Evolutionary conservation across 768 basidiomycete genomes (phyloP).

Genomic region (Pulveroboletus sp.): DNA sequence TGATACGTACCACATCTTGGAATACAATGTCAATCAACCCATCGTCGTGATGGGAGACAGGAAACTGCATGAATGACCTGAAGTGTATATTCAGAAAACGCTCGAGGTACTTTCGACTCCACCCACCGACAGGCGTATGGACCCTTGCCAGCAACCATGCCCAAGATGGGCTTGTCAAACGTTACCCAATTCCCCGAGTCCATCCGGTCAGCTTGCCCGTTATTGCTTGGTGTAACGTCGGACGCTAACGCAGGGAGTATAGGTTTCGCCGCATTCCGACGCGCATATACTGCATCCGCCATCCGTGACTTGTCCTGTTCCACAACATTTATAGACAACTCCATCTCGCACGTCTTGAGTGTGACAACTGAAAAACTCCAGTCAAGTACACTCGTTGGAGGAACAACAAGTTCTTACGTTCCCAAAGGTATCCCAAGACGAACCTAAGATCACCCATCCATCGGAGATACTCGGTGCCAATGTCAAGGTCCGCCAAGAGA

Average conservation of each 20-base stretch:
- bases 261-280: constrained; percentile 26
- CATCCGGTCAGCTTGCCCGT: constrained; percentile 19
- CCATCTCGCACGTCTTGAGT: constrained; percentile 63
- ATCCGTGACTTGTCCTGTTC: constrained; percentile 72
- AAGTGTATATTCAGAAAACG: background rate
- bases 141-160: constrained; percentile 75
- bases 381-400: background rate
- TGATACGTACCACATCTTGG: constrained; percentile 55
- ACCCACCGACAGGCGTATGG: constrained; percentile 67
- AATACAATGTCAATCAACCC: constrained; percentile 71
- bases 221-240: constrained; percentile 11
- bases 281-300: constrained; percentile 48
- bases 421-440: constrained; percentile 65
- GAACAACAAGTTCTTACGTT: constrained; percentile 41
- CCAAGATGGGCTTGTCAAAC: constrained; percentile 66
- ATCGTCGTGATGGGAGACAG: constrained; percentile 75
- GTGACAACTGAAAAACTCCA: constrained; percentile 48
- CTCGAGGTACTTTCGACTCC: background rate
- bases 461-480: constrained; percentile 79
- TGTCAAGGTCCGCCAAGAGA: constrained; percentile 81
- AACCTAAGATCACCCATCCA: constrained; percentile 89
- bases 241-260: constrained; percentile 6
- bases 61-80: constrained; percentile 83
- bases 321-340: constrained; percentile 65
- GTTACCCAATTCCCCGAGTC: constrained; percentile 61